Evolutionary conservation across 1,139 yeast species (phyloP), one percentile per base, ranked within the genome.

Genomic region (Kazachstania sp.): DNA sequence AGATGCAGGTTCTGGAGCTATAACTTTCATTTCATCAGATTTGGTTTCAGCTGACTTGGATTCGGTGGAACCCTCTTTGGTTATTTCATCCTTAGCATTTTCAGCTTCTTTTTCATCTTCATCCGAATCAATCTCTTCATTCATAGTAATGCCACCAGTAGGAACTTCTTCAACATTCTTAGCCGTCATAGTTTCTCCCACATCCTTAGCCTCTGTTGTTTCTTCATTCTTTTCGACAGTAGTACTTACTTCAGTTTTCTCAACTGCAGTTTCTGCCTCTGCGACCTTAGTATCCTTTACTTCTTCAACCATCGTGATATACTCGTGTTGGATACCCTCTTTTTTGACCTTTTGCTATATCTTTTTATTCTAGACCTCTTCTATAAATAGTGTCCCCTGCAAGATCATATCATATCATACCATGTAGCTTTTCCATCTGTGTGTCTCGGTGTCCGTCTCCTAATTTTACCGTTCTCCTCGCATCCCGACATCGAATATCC

Each of bases 81-180:
- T 41, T 4, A 18, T 40, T 2, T 26, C 12, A 15, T 23, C 28
- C 2, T 23, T 23, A 23, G 5, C 28, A 3, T 82, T 77, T 1
- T 59, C 47, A 8, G 48, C 55, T n/a, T 53, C 61, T n/a, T n/a
- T n/a, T 13, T 23, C 34, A n/a, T n/a, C n/a, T n/a, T n/a, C n/a
- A 23, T 32, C 42, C 2, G 26, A 9, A 2, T 39, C 39, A 16
- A 28, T 6, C 12, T 44, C 46, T 11, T 35, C 44, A 36, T 36
- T 36, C 38, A 36, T 36, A 18, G 38, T 36, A 19, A 36, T 36
- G 13, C 20, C 20, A 3, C 31, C 41, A 20, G 29, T 26, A 13
- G 32, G 18, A 18, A 36, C 23, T n/a, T 37, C 29, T 37, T 53
- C 64, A 36, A 30, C 40, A 3, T 39, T 61, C n/a, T n/a, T n/a